A percentile compares a stretch with the other conserved stretches of the same genome.
Evolutionary conservation across 345 rosid genomes (phyloP).

Genomic region (Syzygium jambos): DNA sequence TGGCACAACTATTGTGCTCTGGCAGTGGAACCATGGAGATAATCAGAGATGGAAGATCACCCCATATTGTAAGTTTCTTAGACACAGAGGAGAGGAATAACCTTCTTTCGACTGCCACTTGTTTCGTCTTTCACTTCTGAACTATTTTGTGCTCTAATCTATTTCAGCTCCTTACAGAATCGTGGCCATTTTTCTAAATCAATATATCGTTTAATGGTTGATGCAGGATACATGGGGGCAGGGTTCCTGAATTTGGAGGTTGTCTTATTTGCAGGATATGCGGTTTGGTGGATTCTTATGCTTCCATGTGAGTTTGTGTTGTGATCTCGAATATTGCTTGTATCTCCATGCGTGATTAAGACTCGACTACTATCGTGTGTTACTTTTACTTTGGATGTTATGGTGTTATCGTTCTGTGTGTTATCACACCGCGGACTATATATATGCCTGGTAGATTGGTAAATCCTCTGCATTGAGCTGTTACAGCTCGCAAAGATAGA

Average conservation of each 20-base stretch:
- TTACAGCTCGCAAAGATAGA: not conserved
- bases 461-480: not conserved
- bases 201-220: not conserved
- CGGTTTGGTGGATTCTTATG: not conserved
- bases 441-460: not conserved
- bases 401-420: not conserved
- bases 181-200: not conserved
- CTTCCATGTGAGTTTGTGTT: not conserved
- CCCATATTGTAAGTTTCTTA: not conserved
- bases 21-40: slow-evolving; percentile 82
- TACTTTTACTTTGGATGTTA: not conserved
- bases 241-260: not conserved
- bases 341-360: not conserved
- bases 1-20: slow-evolving; percentile 68
- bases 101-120: not conserved
- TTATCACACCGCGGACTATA: not conserved
- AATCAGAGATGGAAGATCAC: slow-evolving; percentile 79
- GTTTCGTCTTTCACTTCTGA: not conserved
- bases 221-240: not conserved
- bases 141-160: not conserved
- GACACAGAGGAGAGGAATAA: not conserved
- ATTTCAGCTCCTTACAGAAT: not conserved
- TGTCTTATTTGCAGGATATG: not conserved
- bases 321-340: not conserved
- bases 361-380: not conserved